Percentiles rank a stretch among this genome's conserved stretches.
phyloP scores from a whole-genome alignment of 2,329 filamentous ascomycete species.

The Paracorniculantispora psalliotae region DNA sequence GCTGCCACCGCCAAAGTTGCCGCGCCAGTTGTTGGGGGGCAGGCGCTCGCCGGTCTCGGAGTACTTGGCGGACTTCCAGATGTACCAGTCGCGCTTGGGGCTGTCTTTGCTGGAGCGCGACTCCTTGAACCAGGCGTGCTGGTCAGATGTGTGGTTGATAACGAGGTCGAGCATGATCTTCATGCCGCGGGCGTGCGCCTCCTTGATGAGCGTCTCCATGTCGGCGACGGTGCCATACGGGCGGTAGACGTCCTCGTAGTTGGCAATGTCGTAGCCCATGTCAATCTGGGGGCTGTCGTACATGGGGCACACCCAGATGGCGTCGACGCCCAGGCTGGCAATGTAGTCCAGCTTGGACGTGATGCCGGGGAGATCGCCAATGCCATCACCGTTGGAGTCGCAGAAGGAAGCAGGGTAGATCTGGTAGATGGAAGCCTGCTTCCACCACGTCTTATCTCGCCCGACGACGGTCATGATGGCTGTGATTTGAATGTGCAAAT shows the following conservation, averaged over 20 bases:
- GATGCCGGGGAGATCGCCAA: slow-evolving; percentile 60
- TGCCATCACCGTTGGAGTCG: slow-evolving; percentile 53
- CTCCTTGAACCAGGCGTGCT: slow-evolving; percentile 68
- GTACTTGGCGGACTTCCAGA: slow-evolving; percentile 50
- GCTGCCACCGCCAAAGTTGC: slow-evolving; percentile 54
- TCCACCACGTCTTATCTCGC: slow-evolving; percentile 44
- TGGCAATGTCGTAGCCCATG: slow-evolving; percentile 66
- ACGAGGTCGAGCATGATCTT: slow-evolving; percentile 70
- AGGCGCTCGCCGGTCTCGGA: slow-evolving; percentile 54
- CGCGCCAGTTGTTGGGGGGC: slow-evolving; percentile 72
- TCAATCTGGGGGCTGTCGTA: slow-evolving; percentile 60
- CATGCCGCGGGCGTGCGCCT: slow-evolving; percentile 59
- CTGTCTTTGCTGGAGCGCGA: slow-evolving; percentile 56
- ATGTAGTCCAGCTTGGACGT: slow-evolving; percentile 59
- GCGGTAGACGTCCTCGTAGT: slow-evolving; percentile 61
- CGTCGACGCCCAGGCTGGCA: slow-evolving; percentile 54
- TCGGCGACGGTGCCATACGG: slow-evolving; percentile 64
- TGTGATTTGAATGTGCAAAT: not conserved
- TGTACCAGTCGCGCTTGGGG: slow-evolving; percentile 66
- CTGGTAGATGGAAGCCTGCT: slow-evolving; percentile 53
- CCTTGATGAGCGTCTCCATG: slow-evolving; percentile 56
- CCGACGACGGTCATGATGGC: slow-evolving; percentile 21
- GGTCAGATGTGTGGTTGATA: slow-evolving; percentile 70
- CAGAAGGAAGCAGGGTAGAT: slow-evolving; percentile 56
- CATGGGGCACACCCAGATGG: slow-evolving; percentile 64